A percentile compares a stretch with the other conserved stretches of the same genome.
Conservation (phyloP, 345 rosid species). For the Excoecaria agallocha region DNA sequence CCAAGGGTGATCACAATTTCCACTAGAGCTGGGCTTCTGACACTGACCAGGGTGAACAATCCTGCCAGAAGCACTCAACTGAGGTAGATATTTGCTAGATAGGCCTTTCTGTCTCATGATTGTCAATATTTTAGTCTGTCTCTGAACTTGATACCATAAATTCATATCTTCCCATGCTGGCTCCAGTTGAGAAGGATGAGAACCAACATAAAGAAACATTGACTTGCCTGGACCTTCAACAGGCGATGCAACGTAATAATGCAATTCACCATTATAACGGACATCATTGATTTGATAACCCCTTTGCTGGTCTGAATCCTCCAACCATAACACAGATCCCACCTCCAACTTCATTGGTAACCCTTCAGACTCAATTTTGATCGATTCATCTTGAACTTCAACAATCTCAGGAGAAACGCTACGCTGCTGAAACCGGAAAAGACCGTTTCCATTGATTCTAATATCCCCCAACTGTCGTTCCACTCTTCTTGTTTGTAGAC, state of each 20-base stretch:
- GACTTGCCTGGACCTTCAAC: constrained; percentile 69
- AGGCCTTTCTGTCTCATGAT: constrained; percentile 92
- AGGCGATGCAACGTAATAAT: constrained; percentile 65
- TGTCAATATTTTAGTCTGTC: constrained; percentile 84
- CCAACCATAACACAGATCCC: constrained; percentile 79
- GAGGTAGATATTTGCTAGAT: constrained; percentile 85
- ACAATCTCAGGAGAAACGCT: constrained; percentile 84
- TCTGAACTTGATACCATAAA: constrained; percentile 94
- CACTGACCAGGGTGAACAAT: constrained; percentile 93
- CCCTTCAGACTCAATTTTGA: constrained; percentile 50
- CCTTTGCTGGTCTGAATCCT: constrained; percentile 68
- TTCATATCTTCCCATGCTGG: constrained; percentile 98
- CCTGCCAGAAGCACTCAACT: constrained; percentile 88
- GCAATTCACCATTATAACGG: constrained; percentile 49
- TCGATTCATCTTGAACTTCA: constrained; percentile 75
- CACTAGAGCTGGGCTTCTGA: constrained; percentile 81
- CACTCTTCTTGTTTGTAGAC: constrained; percentile 77
- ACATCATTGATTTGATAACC: constrained; percentile 71
- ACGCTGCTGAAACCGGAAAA: constrained; percentile 59
- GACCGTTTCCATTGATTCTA: constrained; percentile 54
- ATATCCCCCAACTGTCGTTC: constrained; percentile 82
- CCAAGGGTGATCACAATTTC: constrained; percentile 94
- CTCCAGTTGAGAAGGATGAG: constrained; percentile 86
- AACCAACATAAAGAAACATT: constrained; percentile 75
- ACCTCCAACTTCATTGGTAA: constrained; percentile 58